Evolutionary conservation across 805 yeast genomes (phyloP), one percentile per base, ranked within the genome.

Genomic region (Candida vaughaniae): DNA sequence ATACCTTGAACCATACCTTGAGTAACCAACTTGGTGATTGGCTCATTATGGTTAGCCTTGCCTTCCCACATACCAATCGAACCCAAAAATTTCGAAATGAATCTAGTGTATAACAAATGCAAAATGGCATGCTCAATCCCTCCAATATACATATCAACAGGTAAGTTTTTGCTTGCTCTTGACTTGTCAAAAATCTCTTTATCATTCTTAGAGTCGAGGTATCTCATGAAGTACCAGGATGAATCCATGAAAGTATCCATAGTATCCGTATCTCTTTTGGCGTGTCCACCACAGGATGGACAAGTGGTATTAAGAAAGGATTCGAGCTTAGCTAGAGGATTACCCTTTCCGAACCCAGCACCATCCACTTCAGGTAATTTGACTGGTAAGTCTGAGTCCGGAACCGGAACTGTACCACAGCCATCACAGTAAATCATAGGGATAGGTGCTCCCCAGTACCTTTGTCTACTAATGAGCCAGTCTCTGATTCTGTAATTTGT

Each of bases 221-320:
- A 90, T 41, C 99, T 74, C 65, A 93, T 82, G 58, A 76, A 86
- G 60, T 93, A 93, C 99, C 99, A 93, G 3, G 97, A 89, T 12
- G 95, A 85, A 61, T 93, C 99, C 79, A 93, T 91, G 54, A 93
- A 93, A 0, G 99, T 93, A 55, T 93, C 99, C 99, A 93, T 91
- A 0, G 99, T 93, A 53, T 93, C 99, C 0, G 98, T 87, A 47
- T 93, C 99, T 51, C 99, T 74, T 39, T 75, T 78, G 9, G 59
- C 55, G 14, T 69, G 62, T 1, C 69, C 66, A 3, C 80, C 80
- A 64, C 99, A 93, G 0, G 75, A 71, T 5, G 99, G 99, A 58
- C 99, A 93, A 20, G 66, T 58, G 1, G 84, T 77, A 42, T 85
- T 70, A 6, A 80, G 80, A 69, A 88, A 91, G 14, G 79, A 83